phyloP scores from a whole-genome alignment of 768 basidiomycete genomes.

The Kwoniella bestiolae region DNA sequence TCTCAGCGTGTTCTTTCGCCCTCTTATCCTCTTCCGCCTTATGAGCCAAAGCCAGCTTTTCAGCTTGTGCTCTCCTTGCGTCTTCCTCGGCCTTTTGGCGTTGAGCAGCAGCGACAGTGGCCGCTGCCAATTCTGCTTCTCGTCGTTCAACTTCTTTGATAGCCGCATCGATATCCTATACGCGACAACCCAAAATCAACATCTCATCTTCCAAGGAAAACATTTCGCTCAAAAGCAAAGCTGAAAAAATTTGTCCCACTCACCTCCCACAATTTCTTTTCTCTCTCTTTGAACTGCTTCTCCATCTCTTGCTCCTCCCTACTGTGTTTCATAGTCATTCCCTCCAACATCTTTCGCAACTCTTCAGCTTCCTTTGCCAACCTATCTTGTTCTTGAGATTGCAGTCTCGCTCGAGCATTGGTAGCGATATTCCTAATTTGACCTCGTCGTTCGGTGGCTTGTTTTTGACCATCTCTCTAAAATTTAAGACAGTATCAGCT shows the following conservation, averaged over 20 bases:
- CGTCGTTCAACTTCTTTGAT: slow-evolving; percentile 32
- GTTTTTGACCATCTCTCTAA: slow-evolving; percentile 34
- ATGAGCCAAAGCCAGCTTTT: slow-evolving; percentile 41
- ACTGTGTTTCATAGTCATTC: slow-evolving; percentile 59
- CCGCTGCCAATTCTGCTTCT: slow-evolving; percentile 28
- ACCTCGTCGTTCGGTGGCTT: slow-evolving; percentile 31
- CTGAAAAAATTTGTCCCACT: too few species aligned
- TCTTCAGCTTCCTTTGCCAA: slow-evolving; percentile 45
- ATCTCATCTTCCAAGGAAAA: not conserved
- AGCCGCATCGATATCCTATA: slow-evolving; percentile 43
- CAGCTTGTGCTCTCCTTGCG: slow-evolving; percentile 55
- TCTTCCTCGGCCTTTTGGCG: slow-evolving; percentile 55
- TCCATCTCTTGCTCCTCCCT: slow-evolving; percentile 70
- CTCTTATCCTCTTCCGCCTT: slow-evolving; percentile 62
- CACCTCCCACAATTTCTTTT: slow-evolving; percentile 64
- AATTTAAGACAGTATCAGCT: not conserved
- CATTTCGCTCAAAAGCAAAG: not conserved
- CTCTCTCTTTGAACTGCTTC: slow-evolving; percentile 71
- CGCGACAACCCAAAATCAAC: not conserved
- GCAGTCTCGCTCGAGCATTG: slow-evolving; percentile 36
- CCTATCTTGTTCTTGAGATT: slow-evolving; percentile 23
- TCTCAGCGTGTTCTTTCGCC: slow-evolving; percentile 58
- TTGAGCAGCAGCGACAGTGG: slow-evolving; percentile 11
- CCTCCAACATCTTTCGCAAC: slow-evolving; percentile 42
- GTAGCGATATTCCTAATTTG: slow-evolving; percentile 32